phyloP scores from a whole-genome alignment of 495 filamentous ascomycete species.

The Daldinia vernicosa region DNA sequence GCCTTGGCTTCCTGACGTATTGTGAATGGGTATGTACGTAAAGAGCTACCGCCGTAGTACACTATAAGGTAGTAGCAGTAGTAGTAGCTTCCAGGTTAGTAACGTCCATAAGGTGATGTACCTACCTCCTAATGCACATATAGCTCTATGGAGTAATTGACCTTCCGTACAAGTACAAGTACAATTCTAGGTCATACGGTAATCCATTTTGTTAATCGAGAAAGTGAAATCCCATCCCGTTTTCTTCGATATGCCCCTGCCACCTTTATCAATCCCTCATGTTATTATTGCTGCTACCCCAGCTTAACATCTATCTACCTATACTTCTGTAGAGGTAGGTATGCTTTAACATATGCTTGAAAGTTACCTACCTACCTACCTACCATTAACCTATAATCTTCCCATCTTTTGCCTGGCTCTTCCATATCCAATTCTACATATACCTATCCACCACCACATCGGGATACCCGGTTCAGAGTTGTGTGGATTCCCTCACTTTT shows the following conservation, averaged over 20 bases:
- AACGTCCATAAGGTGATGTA: background rate
- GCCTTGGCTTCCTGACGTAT: constrained; percentile 29
- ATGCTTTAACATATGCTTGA: background rate
- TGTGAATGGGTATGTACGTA: constrained; percentile 29
- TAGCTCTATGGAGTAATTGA: constrained; percentile 7
- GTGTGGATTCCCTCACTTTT: constrained; percentile 1
- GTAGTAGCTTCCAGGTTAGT: background rate
- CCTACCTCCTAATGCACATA: background rate
- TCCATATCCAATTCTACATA: constrained; percentile 5
- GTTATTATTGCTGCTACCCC: background rate
- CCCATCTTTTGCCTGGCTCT: background rate
- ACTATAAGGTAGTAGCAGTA: background rate
- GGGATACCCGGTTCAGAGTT: too few relatives aligned
- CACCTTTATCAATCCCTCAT: constrained; percentile 31
- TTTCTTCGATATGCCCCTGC: constrained; percentile 40
- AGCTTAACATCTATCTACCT: background rate
- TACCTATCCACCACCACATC: constrained; percentile 4
- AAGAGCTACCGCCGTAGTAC: background rate
- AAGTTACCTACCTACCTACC: background rate
- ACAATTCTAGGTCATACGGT: constrained; percentile 40
- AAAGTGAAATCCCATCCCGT: constrained; percentile 47
- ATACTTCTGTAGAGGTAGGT: too few relatives aligned
- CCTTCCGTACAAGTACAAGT: constrained; percentile 33
- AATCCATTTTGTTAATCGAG: constrained; percentile 44
- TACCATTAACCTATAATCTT: constrained; percentile 5